Evolutionary conservation across 2,329 filamentous ascomycete species (phyloP).

Genomic region (Monilinia fructigena): DNA sequence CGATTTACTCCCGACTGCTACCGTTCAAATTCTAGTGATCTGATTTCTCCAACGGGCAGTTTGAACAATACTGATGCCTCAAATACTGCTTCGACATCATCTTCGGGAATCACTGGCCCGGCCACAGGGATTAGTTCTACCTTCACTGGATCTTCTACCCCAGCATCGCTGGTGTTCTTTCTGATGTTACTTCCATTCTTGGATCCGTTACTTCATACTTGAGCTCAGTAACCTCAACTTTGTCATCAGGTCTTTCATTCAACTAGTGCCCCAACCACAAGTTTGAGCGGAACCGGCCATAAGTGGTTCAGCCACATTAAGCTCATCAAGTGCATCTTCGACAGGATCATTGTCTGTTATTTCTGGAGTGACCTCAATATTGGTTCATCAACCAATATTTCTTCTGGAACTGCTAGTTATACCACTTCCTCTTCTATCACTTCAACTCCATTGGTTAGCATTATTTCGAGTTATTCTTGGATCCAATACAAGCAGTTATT

Average conservation of each 20-base stretch:
- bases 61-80: neutral
- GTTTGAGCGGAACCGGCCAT: neutral
- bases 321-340: neutral
- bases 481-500: slow-evolving; percentile 7
- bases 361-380: slow-evolving; percentile 2
- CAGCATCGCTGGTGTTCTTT: slow-evolving; percentile 1
- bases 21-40: slow-evolving; percentile 16
- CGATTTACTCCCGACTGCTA: slow-evolving; percentile 3
- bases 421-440: neutral
- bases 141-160: neutral
- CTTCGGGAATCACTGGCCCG: slow-evolving; percentile 20
- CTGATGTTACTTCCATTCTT: slow-evolving; percentile 10
- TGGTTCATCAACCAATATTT: slow-evolving; percentile 10
- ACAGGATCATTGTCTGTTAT: slow-evolving; percentile 1
- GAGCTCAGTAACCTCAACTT: too few species aligned
- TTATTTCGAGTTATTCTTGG: slow-evolving; percentile 26
- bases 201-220: slow-evolving; percentile 2
- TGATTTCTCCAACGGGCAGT: slow-evolving; percentile 1
- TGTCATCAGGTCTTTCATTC: neutral
- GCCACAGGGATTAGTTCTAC: slow-evolving; percentile 4
- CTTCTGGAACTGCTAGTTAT: neutral
- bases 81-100: slow-evolving; percentile 16
- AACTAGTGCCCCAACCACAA: neutral
- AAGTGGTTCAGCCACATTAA: neutral
- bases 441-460: slow-evolving; percentile 21